Conservation (phyloP, 768 basidiomycete species). For the Suillus weaverae region DNA sequence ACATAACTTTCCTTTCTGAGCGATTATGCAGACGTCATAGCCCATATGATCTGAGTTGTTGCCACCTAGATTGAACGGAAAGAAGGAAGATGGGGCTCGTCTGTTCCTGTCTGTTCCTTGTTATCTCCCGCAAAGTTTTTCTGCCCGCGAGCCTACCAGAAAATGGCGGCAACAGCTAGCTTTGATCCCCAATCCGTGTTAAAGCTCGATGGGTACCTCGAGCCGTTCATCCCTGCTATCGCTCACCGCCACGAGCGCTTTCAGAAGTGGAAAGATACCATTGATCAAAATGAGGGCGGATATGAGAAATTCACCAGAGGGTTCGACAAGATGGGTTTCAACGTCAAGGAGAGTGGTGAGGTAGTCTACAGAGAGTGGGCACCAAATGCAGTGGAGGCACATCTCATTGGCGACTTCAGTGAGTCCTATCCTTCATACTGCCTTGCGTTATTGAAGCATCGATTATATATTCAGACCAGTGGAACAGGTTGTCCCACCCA, state of each 20-base stretch:
- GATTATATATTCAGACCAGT: slow-evolving; percentile 58
- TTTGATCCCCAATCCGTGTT: slow-evolving; percentile 60
- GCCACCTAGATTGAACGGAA: slow-evolving; percentile 7
- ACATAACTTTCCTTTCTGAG: slow-evolving; percentile 18
- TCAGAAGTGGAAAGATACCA: slow-evolving; percentile 73
- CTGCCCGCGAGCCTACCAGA: not conserved
- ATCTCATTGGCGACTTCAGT: slow-evolving; percentile 97
- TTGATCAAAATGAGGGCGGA: slow-evolving; percentile 82
- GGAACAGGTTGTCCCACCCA: slow-evolving; percentile 83
- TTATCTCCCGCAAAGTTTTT: slow-evolving; percentile 7
- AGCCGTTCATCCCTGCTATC: slow-evolving; percentile 69
- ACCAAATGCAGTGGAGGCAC: slow-evolving; percentile 80
- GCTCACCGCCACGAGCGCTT: slow-evolving; percentile 66
- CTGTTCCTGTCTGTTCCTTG: not conserved
- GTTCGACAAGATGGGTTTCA: slow-evolving; percentile 68
- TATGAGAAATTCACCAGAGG: slow-evolving; percentile 63
- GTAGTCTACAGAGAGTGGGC: slow-evolving; percentile 96
- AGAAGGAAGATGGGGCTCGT: slow-evolving; percentile 9
- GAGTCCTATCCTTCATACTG: slow-evolving; percentile 35
- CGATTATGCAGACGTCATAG: slow-evolving; percentile 5
- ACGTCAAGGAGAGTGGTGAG: slow-evolving; percentile 62
- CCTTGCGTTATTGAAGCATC: slow-evolving; percentile 9
- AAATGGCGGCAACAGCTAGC: slow-evolving; percentile 45
- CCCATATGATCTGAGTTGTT: slow-evolving; percentile 4
- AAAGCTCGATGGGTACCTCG: slow-evolving; percentile 71